A percentile compares a stretch with the other conserved stretches of the same genome.
Evolutionary conservation across 2,329 filamentous ascomycete genomes (phyloP).

Genomic region (Fusarium buharicum): DNA sequence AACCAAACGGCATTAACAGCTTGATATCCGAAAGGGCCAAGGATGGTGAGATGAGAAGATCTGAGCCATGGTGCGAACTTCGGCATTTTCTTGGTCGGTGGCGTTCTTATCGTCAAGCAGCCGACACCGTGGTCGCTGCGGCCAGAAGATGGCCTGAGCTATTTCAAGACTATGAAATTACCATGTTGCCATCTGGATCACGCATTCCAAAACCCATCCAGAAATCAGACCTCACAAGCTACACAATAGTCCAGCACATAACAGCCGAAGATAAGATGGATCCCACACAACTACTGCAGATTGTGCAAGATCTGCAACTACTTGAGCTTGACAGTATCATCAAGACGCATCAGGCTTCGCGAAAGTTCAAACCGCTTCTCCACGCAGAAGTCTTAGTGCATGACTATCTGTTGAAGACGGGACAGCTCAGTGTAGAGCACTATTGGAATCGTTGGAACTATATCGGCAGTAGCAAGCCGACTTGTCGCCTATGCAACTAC

Average conservation of each 20-base stretch:
- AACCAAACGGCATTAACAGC: neutral
- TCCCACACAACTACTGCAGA: neutral
- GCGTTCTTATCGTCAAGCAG: slow-evolving; percentile 39
- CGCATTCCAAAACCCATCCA: slow-evolving; percentile 1
- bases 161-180: slow-evolving; percentile 44
- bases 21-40: slow-evolving; percentile 1
- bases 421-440: neutral
- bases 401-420: slow-evolving; percentile 25
- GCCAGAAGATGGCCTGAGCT: slow-evolving; percentile 36
- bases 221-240: slow-evolving; percentile 7
- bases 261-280: neutral
- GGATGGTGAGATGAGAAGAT: slow-evolving; percentile 7
- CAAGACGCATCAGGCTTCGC: slow-evolving; percentile 9
- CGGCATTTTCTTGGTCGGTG: slow-evolving; percentile 43
- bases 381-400: slow-evolving; percentile 49
- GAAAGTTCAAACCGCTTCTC: slow-evolving; percentile 40
- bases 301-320: slow-evolving; percentile 25
- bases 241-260: neutral
- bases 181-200: slow-evolving; percentile 34
- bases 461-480: slow-evolving; percentile 52
- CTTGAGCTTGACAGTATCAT: slow-evolving; percentile 33
- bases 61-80: slow-evolving; percentile 35
- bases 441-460: slow-evolving; percentile 48
- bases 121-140: slow-evolving; percentile 21
- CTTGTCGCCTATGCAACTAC: slow-evolving; percentile 49